Evolutionary conservation across 2,329 filamentous ascomycete genomes (phyloP), one percentile per base, ranked within the genome.

Genomic region (Blumeriella jaapii): DNA sequence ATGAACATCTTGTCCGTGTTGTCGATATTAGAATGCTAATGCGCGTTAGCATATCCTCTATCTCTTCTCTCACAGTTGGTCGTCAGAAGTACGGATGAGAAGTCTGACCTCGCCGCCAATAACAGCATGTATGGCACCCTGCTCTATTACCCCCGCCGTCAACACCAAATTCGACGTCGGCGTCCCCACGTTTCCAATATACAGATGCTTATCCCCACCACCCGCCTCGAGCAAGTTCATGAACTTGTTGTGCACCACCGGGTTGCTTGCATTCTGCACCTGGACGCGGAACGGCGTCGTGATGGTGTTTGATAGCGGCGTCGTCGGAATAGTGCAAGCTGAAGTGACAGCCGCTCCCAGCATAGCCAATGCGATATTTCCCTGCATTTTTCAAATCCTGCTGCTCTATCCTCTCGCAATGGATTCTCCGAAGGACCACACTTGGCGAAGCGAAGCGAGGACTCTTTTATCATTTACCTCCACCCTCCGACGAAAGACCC

Each of bases 1-100:
- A 64, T 63, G 52, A 65, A 65, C 45, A 65, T 55, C 49, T 65
- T 65, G 24, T 61, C 65, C 3, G 63, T 65, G 44, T 65, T 61
- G 44, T 65, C 62, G 16, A 53, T 50, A n/a, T 48, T 47, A 12
- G 58, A 56, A 39, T 63, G 62, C 61, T 23, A 11, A 6, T 6
- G 20, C 6, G 20, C 6, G 11, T 23, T 6, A 23, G 20, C 6
- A 11, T 23, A 7, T 7, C 6, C 11, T 6, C 20, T 23, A 23
- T 23, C 20, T 23, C 6, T 23, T n/a, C n/a, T n/a, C n/a, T n/a
- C n/a, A n/a, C n/a, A n/a, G n/a, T n/a, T n/a, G n/a, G n/a, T n/a
- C n/a, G n/a, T n/a, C n/a, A n/a, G n/a, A n/a, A n/a, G n/a, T n/a
- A n/a, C n/a, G n/a, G n/a, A n/a, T n/a, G n/a, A n/a, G n/a, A n/a